Evolutionary conservation across 106 monocot genomes (phyloP), one percentile per base, ranked within the genome.

Genomic region (Dioscorea zingiberensis): DNA sequence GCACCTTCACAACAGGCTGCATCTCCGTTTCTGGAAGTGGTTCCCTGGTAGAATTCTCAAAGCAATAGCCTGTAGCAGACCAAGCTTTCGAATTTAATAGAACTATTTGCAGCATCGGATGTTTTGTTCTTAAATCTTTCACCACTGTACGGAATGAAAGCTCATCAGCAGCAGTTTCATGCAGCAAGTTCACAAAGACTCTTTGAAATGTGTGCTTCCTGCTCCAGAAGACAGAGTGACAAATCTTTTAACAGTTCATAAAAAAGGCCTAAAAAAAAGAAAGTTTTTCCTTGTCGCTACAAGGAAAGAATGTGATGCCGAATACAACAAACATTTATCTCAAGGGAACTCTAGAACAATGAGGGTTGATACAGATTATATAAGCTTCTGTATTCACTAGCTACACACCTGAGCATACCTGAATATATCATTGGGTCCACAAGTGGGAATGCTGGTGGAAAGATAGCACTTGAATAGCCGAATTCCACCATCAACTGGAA

Each of bases 391-490:
- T 10, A 38, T 38, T 38, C 10, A 38, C 38, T 8, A 38, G 38
- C 1, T 2, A 38, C 3, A 38, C 6, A 38, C 4, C 38, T 38
- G 38, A 38, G 38, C 51, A 29, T 47, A 85, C 87, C 87, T 91
- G 80, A 91, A 91, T 53, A 83, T 55, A 71, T 94, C 87, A 65
- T 70, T n/a, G 58, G 74, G 46, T 47, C 79, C 87, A 58, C 77
- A 63, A 49, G 27, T 53, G 77, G 69, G 74, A 62, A 21, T 15
- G 47, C 64, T 56, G 49, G 83, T 82, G 24, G 91, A 94, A 69
- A 91, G 48, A 73, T 76, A 91, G 65, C 84, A 91, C 56, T 94
- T 91, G 62, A 91, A 95, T 58, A 95, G 69, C 60, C 91, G 63
- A 62, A 95, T 69, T 62, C 91, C 91, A 58, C 81, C 83, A 77